Evolutionary conservation across 768 basidiomycete genomes (phyloP).

Genomic region (Boletus edulis): DNA sequence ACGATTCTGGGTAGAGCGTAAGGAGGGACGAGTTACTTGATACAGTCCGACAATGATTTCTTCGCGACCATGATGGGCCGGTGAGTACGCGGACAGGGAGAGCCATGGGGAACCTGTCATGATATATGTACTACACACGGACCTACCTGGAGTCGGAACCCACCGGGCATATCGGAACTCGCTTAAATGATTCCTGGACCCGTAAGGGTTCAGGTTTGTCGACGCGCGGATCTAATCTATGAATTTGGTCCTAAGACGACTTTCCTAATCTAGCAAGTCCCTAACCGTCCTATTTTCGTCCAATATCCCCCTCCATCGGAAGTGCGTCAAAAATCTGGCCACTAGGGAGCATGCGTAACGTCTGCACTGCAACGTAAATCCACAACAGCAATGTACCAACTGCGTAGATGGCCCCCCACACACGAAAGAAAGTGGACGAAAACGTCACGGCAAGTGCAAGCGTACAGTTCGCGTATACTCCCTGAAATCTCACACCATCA

Average conservation of each 20-base stretch:
- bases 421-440: constrained; percentile 52
- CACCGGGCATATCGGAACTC: background rate
- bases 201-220: too few species aligned
- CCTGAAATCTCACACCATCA: constrained; percentile 30
- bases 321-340: constrained; percentile 45
- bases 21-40: constrained; percentile 24
- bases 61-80: constrained; percentile 12
- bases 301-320: constrained; percentile 34
- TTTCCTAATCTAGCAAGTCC: background rate
- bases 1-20: background rate
- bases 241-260: background rate
- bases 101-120: background rate
- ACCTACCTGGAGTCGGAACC: too few species aligned
- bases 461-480: constrained; percentile 68
- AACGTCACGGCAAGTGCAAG: constrained; percentile 49
- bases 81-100: background rate
- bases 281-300: background rate
- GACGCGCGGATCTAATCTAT: too few species aligned
- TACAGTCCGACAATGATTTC: constrained; percentile 38
- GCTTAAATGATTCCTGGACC: too few species aligned
- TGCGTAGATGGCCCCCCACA: constrained; percentile 57
- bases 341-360: constrained; percentile 33
- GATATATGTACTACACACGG: background rate
- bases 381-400: constrained; percentile 51
- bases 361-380: constrained; percentile 45